Percentiles rank a stretch among this genome's conserved stretches.
These are phyloP conservation scores for Bathelium albidoporum DNA, from an alignment of 495 filamentous ascomycete genomes.

Conservation along the genomic window DNA sequence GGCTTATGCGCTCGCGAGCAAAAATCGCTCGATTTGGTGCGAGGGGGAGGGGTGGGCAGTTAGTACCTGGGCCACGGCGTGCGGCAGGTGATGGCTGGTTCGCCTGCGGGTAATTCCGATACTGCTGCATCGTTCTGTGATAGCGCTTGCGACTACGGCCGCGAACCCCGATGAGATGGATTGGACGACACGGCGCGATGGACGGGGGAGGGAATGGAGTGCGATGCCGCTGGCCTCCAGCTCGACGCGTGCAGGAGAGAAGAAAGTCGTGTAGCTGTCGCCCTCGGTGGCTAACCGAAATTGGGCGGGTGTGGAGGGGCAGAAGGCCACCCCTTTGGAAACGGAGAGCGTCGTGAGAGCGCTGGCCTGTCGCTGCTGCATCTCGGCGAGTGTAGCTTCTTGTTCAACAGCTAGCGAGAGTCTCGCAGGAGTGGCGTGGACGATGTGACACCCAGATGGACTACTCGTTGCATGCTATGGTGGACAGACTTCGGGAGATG, in stretches of 20 bases:
- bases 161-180: not conserved
- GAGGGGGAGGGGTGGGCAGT: too few species aligned
- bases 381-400: not conserved
- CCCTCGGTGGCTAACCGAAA: slow-evolving; percentile 1
- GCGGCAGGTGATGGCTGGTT: slow-evolving; percentile 20
- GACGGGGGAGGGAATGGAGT: not conserved
- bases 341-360: not conserved
- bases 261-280: slow-evolving; percentile 5
- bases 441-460: not conserved
- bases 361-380: not conserved
- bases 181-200: not conserved
- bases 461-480: not conserved
- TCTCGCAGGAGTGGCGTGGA: not conserved
- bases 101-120: slow-evolving; percentile 29
- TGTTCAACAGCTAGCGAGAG: not conserved
- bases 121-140: slow-evolving; percentile 25
- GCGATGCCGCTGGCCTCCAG: not conserved
- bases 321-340: not conserved
- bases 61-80: slow-evolving; percentile 23
- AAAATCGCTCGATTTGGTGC: too few species aligned
- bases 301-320: slow-evolving; percentile 1
- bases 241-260: slow-evolving; percentile 1
- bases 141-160: slow-evolving; percentile 1
- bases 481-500: not conserved
- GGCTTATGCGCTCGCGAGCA: too few species aligned